Percentiles rank a stretch among this genome's conserved stretches.
phyloP scores from a whole-genome alignment of 768 basidiomycete genomes.

The Lanmaoa rubissima region DNA sequence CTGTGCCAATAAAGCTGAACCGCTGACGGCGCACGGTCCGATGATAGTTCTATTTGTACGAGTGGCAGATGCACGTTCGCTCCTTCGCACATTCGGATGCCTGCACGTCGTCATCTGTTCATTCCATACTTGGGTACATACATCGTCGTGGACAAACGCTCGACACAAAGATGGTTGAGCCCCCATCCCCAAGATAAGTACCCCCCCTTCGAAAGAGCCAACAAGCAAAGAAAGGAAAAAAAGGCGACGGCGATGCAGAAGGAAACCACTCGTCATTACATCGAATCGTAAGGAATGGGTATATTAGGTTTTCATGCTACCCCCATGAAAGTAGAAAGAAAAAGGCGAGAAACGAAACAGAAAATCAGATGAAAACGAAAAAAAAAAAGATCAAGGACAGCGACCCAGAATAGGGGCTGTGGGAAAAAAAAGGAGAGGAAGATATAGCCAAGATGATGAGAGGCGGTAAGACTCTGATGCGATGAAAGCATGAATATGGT shows the following conservation, averaged over 20 bases:
- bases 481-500: conserved; percentile 16
- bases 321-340: conserved; percentile 6
- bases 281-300: conserved; percentile 23
- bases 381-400: conserved; percentile 6
- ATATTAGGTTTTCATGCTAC: conserved; percentile 26
- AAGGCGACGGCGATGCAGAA: neutral
- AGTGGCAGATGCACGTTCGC: neutral
- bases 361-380: neutral
- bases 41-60: no score
- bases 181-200: conserved; percentile 1
- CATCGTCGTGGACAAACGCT: conserved; percentile 9
- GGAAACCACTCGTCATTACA: conserved; percentile 16
- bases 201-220: neutral
- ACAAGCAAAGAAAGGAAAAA: neutral
- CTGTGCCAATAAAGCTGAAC: neutral
- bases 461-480: conserved; percentile 25
- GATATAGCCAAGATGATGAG: conserved; percentile 25
- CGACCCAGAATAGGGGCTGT: conserved; percentile 4
- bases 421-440: conserved; percentile 1
- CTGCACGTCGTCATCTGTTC: conserved; percentile 1
- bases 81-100: neutral
- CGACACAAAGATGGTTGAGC: neutral
- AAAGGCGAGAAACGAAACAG: neutral
- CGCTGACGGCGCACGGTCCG: neutral
- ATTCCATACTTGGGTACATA: conserved; percentile 20